Evolutionary conservation across 2,329 filamentous ascomycete genomes (phyloP).

Genomic region (Aspergillus niger): DNA sequence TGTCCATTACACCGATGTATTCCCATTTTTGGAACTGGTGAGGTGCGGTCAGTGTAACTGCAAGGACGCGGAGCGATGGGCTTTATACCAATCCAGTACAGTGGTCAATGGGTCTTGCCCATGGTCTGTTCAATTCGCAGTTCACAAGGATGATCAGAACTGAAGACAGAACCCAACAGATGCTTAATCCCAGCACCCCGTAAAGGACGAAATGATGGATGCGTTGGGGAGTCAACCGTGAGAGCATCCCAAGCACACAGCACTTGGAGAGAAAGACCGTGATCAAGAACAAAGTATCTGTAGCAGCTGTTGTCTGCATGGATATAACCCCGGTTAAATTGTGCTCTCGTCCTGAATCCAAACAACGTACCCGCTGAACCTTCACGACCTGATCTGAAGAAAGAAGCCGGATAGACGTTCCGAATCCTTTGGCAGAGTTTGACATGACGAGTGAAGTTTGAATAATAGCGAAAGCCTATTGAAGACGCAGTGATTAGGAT

Average conservation of each 20-base stretch:
- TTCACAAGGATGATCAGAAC: background rate
- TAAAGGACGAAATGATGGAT: background rate
- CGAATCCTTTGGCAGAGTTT: slow-evolving; percentile 1
- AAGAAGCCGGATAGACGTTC: background rate
- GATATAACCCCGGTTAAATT: background rate
- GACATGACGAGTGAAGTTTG: slow-evolving; percentile 1
- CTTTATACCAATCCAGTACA: background rate
- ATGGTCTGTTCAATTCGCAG: background rate
- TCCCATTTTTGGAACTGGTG: background rate
- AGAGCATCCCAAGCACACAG: slow-evolving; percentile 5
- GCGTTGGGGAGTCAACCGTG: background rate
- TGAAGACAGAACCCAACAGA: slow-evolving; percentile 1
- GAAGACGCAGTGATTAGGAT: background rate
- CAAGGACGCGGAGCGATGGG: background rate
- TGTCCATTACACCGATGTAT: background rate
- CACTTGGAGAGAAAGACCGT: slow-evolving; percentile 1
- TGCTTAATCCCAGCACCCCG: background rate
- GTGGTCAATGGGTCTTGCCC: slow-evolving; percentile 1
- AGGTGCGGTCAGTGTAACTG: background rate
- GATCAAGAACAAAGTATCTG: background rate
- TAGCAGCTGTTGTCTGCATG: background rate
- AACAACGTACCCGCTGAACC: background rate
- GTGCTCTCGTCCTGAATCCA: background rate
- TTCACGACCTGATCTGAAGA: background rate
- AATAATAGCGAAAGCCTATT: background rate